Evolutionary conservation across 371 early-diverging fungal species (phyloP).

Genomic region (Mortierella sp.): DNA sequence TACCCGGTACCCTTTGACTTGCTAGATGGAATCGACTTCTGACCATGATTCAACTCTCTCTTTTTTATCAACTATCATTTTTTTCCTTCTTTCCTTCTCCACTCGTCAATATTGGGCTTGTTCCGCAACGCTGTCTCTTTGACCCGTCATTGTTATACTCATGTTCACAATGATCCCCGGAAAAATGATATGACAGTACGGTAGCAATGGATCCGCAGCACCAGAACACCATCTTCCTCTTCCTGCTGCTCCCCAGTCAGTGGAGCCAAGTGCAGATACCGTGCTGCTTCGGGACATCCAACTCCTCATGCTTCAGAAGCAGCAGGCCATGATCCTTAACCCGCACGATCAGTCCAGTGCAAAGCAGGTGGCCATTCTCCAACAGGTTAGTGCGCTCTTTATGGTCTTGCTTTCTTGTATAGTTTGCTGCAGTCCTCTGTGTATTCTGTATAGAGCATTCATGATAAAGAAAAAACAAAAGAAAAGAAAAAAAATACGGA

Average conservation of each 20-base stretch:
- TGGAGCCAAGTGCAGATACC: constrained; percentile 21
- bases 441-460: background rate
- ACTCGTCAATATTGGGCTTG: no score
- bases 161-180: no score
- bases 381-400: constrained; percentile 34
- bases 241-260: constrained; percentile 4
- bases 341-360: constrained; percentile 34
- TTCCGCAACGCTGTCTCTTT: no score
- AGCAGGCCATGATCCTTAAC: constrained; percentile 42
- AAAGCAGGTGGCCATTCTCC: constrained; percentile 48
- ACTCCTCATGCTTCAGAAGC: constrained; percentile 42
- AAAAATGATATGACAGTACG: background rate
- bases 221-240: constrained; percentile 10
- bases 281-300: constrained; percentile 45
- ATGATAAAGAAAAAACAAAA: background rate
- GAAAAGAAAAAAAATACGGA: background rate
- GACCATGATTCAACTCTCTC: no score
- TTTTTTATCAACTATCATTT: no score
- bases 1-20: no score
- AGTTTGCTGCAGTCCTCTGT: background rate
- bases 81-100: no score
- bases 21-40: no score
- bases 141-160: background rate
- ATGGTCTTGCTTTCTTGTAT: constrained; percentile 1
- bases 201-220: constrained; percentile 5